These are phyloP conservation scores for Solioccasus polychromus DNA, from an alignment of 768 basidiomycete species.

Conservation along the genomic window DNA sequence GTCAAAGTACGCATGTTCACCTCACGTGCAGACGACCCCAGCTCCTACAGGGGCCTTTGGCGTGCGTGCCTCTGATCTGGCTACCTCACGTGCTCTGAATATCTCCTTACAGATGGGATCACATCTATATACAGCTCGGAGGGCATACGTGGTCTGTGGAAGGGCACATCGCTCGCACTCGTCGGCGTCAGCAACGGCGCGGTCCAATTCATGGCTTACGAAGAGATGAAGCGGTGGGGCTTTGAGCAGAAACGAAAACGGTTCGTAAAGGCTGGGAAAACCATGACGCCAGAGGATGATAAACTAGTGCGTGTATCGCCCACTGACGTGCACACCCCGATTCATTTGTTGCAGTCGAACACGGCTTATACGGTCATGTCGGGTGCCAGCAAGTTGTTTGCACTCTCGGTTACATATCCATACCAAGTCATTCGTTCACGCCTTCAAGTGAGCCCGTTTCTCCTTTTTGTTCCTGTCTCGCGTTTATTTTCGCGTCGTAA, in stretches of 20 bases:
- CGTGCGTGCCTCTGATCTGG: conserved; percentile 38
- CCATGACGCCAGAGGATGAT: conserved; percentile 72
- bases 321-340: not conserved
- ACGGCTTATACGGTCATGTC: conserved; percentile 90
- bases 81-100: not conserved
- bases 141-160: conserved; percentile 77
- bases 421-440: conserved; percentile 96
- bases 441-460: conserved; percentile 63
- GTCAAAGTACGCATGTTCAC: conserved; percentile 98
- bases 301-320: conserved; percentile 70
- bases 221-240: conserved; percentile 91
- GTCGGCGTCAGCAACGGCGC: conserved; percentile 94
- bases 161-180: conserved; percentile 83
- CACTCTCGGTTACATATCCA: conserved; percentile 86
- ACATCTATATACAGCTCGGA: conserved; percentile 67
- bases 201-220: conserved; percentile 94
- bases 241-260: conserved; percentile 73
- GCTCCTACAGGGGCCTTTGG: conserved; percentile 77
- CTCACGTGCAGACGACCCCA: conserved; percentile 59
- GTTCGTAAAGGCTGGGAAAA: conserved; percentile 56
- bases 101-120: conserved; percentile 56
- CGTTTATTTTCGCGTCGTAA: not conserved
- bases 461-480: conserved; percentile 4
- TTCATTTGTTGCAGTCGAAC: conserved; percentile 62
- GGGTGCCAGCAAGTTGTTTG: conserved; percentile 82